These are phyloP conservation scores for Akanthomyces lecanii DNA, from an alignment of 2,329 filamentous ascomycete species.

Conservation along the genomic window DNA sequence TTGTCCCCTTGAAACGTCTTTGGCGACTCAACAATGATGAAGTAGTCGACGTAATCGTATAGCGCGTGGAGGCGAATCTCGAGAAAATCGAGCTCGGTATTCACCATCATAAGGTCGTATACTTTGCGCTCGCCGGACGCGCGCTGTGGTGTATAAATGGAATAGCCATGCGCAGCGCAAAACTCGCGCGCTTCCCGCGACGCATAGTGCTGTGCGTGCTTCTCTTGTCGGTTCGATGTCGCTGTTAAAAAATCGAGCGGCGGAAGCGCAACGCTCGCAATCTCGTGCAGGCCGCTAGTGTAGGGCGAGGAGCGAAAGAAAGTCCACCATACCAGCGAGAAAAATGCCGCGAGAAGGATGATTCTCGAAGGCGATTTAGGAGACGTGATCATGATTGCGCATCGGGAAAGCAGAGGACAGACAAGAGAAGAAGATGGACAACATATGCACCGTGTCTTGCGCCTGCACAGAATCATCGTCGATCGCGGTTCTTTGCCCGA, in stretches of 20 bases:
- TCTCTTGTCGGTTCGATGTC: conserved; percentile 9
- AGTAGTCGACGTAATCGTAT: conserved; percentile 58
- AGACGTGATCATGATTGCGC: conserved; percentile 1
- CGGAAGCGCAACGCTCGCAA: conserved; percentile 4
- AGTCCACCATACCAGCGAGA: conserved; percentile 3
- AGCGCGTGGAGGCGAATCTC: conserved; percentile 59
- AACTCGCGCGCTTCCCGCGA: conserved; percentile 27
- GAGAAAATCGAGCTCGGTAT: conserved; percentile 61
- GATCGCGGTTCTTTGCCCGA: neutral
- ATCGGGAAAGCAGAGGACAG: neutral
- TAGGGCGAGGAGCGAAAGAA: neutral
- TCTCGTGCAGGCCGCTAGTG: neutral
- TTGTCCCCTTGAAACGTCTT: conserved; percentile 54
- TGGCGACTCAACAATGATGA: conserved; percentile 57
- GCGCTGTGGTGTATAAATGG: conserved; percentile 26
- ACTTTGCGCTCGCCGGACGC: conserved; percentile 28
- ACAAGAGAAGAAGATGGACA: neutral
- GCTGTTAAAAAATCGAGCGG: conserved; percentile 13
- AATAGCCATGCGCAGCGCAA: conserved; percentile 32
- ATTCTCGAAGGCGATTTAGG: conserved; percentile 4
- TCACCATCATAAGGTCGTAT: conserved; percentile 57
- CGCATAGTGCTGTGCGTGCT: conserved; percentile 25
- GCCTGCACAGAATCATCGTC: neutral
- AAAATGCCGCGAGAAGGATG: neutral
- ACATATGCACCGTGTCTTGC: neutral